Base-by-base conservation (phyloP, 768 basidiomycete genomes). In the Lactifluus volemus region DNA sequence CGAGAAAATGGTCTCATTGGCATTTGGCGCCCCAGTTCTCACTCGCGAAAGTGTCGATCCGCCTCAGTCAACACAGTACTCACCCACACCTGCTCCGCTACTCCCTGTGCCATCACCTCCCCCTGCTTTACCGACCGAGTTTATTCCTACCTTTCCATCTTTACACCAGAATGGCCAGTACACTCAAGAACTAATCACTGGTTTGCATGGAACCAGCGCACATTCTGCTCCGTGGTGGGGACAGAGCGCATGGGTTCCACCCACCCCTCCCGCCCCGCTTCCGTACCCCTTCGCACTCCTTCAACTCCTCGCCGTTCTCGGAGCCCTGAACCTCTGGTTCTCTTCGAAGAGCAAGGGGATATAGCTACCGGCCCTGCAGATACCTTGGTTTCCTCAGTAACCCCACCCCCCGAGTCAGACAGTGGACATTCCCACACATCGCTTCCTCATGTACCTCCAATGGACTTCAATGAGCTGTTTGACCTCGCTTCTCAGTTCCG, bases 401-500 rank as follows among this genome's bases (percentile, higher is more conserved):
- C 29, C 39, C 17, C 55, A 11, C 32, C 25, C 12, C 25, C 53
- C 14, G 36, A 62, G 42, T 49, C 53, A 7, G 60, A 49, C 42
- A 30, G 49, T 48, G 50, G 19, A 39, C 41, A 34, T 7, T 52
- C 53, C 17, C 51, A 44, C 3, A n/a, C 49, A n/a, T 58, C 59
- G 4, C 64, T 66, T 21, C 65, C 65, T 41, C 65, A 52, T 29
- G 65, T 66, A 25, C 60, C 55, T 6, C 65, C 65, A 9, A 53
- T 50, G 34, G 65, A 66, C 54, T 65, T 66, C 50, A 58, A 64
- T 30, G 65, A 66, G 36, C 52, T 66, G 15, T 66, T 66, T 30
- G 65, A 66, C 34, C 63, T 66, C 10, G 60, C 65, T 6, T 53
- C 63, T 17, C 63, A 66, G 53, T 66, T 66, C 50, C 65, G 63